Percentiles rank a stretch among this genome's conserved stretches.
phyloP scores from a whole-genome alignment of 148 eudicot species.

The Polygonum aviculare region DNA sequence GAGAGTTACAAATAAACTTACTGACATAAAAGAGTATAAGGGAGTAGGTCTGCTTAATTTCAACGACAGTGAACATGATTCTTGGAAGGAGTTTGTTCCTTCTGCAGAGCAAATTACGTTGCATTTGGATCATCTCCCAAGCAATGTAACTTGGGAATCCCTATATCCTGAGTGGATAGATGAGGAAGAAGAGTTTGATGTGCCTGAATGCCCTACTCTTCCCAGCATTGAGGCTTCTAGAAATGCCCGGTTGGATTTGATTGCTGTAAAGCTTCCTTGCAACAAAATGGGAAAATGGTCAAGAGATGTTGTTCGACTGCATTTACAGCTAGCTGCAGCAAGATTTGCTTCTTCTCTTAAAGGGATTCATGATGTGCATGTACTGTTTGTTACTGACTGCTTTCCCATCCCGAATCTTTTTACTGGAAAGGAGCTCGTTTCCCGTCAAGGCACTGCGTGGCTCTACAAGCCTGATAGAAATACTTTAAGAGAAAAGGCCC shows the following conservation, averaged over 20 bases:
- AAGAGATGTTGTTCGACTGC: constrained; percentile 78
- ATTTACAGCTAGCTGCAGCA: constrained; percentile 82
- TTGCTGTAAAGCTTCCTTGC: constrained; percentile 90
- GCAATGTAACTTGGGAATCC: constrained; percentile 66
- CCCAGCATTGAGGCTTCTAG: constrained; percentile 53
- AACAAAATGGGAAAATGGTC: constrained; percentile 58
- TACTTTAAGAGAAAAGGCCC: constrained; percentile 65
- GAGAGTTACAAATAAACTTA: constrained; percentile 32
- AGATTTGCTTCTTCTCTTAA: constrained; percentile 63
- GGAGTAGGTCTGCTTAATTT: constrained; percentile 76
- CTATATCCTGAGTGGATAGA: constrained; percentile 97
- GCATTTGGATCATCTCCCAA: constrained; percentile 40
- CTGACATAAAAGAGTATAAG: constrained; percentile 52
- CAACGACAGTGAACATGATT: constrained; percentile 47
- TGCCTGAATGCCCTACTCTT: constrained; percentile 63
- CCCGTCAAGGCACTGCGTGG: constrained; percentile 62
- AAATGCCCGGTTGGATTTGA: constrained; percentile 77
- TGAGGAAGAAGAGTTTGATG: constrained; percentile 77
- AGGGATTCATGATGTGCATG: constrained; percentile 58
- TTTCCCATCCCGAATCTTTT: constrained; percentile 83
- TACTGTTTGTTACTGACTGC: constrained; percentile 70
- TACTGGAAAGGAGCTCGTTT: constrained; percentile 72
- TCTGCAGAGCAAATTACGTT: constrained; percentile 63
- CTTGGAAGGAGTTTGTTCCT: constrained; percentile 56
- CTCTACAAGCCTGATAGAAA: constrained; percentile 64